A percentile compares a stretch with the other conserved stretches of the same genome.
Conservation (phyloP, 805 yeast species). For the Candida ponderosae region DNA sequence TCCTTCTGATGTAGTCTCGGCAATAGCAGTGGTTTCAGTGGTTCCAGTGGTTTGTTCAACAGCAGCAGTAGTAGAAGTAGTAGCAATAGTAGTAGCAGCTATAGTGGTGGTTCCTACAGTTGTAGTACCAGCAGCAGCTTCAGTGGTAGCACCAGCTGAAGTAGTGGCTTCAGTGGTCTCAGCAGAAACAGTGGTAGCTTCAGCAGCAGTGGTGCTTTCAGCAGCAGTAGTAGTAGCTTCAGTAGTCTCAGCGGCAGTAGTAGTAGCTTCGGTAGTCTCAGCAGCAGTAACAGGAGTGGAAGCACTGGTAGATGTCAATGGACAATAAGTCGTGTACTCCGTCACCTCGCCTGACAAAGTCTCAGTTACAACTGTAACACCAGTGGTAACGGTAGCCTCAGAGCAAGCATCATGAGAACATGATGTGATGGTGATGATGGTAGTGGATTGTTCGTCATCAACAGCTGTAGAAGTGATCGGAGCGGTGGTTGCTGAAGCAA, state of each 20-base stretch:
- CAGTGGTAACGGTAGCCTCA: constrained; percentile 16
- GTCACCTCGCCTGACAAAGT: constrained; percentile 1
- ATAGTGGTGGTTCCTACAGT: neutral
- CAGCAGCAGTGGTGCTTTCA: neutral
- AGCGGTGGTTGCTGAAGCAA: constrained; percentile 18
- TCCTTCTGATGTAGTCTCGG: neutral
- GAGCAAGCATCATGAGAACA: constrained; percentile 14
- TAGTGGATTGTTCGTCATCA: constrained; percentile 1
- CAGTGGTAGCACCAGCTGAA: constrained; percentile 4
- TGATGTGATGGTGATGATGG: constrained; percentile 15
- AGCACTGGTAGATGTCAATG: constrained; percentile 5
- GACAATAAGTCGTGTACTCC: constrained; percentile 6
- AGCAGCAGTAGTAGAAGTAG: constrained; percentile 12
- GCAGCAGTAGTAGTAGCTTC: constrained; percentile 1
- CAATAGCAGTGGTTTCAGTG: constrained; percentile 12
- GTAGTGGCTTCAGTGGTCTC: constrained; percentile 2
- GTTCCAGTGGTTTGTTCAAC: constrained; percentile 15
- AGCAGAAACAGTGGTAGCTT: constrained; percentile 4
- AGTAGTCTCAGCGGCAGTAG: constrained; percentile 14
- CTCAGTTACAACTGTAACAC: constrained; percentile 12
- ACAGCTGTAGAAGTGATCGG: neutral
- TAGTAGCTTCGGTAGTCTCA: constrained; percentile 1
- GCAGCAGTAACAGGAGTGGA: constrained; percentile 1
- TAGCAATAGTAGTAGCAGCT: constrained; percentile 8
- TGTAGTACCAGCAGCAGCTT: constrained; percentile 2